phyloP scores from a whole-genome alignment of 2,329 filamentous ascomycete species.

The Microascus cirrosus region DNA sequence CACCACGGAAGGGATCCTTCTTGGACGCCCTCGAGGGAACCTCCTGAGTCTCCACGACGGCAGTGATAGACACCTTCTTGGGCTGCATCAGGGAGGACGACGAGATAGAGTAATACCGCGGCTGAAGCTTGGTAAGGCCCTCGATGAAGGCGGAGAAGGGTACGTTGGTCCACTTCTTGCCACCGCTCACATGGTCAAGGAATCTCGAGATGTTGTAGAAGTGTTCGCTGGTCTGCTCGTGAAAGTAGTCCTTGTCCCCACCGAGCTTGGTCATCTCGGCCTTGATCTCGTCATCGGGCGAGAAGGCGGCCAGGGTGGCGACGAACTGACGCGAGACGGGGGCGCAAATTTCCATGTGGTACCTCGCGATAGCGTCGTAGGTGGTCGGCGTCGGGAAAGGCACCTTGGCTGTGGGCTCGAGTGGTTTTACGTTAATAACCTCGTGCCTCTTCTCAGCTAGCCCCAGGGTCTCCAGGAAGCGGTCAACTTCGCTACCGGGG shows the following conservation, averaged over 20 bases:
- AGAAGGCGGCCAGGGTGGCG: constrained; percentile 75
- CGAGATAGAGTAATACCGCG: constrained; percentile 98
- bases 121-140: constrained; percentile 87
- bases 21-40: constrained; percentile 60
- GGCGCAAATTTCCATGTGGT: constrained; percentile 93
- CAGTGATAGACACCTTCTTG: constrained; percentile 89
- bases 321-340: constrained; percentile 95
- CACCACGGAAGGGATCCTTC: constrained; percentile 69
- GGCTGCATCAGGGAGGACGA: constrained; percentile 92
- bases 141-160: constrained; percentile 95
- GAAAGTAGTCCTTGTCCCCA: constrained; percentile 91
- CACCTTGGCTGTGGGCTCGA: constrained; percentile 93
- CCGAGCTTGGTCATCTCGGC: constrained; percentile 82
- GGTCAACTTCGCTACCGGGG: constrained; percentile 80
- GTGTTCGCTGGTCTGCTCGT: constrained; percentile 67
- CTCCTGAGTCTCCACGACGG: constrained; percentile 76
- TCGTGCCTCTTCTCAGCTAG: constrained; percentile 65
- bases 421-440: constrained; percentile 79
- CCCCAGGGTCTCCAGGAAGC: constrained; percentile 71
- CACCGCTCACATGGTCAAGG: constrained; percentile 60
- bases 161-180: constrained; percentile 68
- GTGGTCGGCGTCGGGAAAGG: constrained; percentile 96
- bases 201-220: constrained; percentile 86
- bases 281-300: constrained; percentile 75
- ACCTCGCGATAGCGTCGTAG: constrained; percentile 84